Conservation (phyloP, 139 green algal genomes). For the Dunaliella primolecta region DNA sequence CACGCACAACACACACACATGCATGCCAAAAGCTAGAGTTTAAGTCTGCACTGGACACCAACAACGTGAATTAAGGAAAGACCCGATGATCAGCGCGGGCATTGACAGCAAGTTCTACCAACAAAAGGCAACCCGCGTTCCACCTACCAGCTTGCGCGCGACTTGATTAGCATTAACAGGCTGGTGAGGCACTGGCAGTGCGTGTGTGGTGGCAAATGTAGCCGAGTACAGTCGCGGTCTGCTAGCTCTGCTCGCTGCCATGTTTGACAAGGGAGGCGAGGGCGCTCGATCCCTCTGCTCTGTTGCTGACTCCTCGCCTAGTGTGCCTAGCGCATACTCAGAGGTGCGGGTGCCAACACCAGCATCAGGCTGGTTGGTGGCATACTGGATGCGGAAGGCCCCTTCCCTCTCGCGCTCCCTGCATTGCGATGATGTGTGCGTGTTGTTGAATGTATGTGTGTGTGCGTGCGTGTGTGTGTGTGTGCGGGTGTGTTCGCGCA, state of each 20-base stretch:
- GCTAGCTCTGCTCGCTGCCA: neutral
- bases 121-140: too few species aligned
- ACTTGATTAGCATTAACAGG: neutral
- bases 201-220: neutral
- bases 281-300: neutral
- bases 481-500: neutral
- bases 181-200: neutral
- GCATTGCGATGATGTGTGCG: neutral
- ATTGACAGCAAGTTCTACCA: too few species aligned
- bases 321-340: neutral
- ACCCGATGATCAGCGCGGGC: too few species aligned
- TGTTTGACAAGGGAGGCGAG: neutral
- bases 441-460: neutral
- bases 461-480: constrained; percentile 7
- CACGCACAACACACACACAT: too few species aligned
- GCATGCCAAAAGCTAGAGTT: too few species aligned
- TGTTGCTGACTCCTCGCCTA: neutral
- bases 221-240: neutral
- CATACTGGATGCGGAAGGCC: neutral
- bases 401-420: neutral
- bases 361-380: neutral
- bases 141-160: neutral
- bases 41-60: too few species aligned
- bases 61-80: too few species aligned
- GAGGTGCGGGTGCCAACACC: too few species aligned